These are phyloP conservation scores for Lactifluus piperatus DNA, from an alignment of 768 basidiomycete species.

Conservation along the genomic window DNA sequence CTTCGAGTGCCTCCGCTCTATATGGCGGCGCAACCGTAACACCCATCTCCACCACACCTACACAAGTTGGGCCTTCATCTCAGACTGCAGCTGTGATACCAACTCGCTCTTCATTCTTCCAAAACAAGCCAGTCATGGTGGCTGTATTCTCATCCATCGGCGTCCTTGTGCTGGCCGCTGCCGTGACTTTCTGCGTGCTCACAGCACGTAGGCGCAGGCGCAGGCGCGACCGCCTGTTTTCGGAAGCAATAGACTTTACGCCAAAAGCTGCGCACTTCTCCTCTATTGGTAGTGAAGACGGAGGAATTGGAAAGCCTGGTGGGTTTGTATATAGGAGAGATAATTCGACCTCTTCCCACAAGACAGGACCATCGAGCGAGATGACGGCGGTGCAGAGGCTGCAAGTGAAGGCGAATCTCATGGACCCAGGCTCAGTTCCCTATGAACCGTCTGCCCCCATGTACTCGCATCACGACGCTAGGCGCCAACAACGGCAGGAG, in stretches of 20 bases:
- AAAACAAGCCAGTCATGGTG: conserved; percentile 57
- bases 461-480: neutral
- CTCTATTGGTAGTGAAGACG: neutral
- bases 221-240: conserved; percentile 28
- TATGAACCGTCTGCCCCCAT: neutral
- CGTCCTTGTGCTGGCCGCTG: conserved; percentile 36
- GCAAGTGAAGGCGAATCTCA: neutral
- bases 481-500: neutral
- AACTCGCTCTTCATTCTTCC: conserved; percentile 38
- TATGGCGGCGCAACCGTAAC: conserved; percentile 19
- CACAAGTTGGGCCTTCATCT: conserved; percentile 21
- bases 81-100: conserved; percentile 18
- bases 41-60: conserved; percentile 21
- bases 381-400: neutral
- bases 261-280: neutral
- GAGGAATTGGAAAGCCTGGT: neutral
- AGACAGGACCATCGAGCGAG: neutral
- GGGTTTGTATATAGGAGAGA: neutral
- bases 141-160: conserved; percentile 48
- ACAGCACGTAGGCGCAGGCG: conserved; percentile 43
- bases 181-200: conserved; percentile 38
- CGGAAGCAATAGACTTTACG: conserved; percentile 23
- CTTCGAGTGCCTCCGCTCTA: too few relatives aligned
- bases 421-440: neutral
- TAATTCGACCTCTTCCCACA: neutral